Evolutionary conservation across 176 grass and related monocot genomes (phyloP).

Genomic region (Otatea glauca): DNA sequence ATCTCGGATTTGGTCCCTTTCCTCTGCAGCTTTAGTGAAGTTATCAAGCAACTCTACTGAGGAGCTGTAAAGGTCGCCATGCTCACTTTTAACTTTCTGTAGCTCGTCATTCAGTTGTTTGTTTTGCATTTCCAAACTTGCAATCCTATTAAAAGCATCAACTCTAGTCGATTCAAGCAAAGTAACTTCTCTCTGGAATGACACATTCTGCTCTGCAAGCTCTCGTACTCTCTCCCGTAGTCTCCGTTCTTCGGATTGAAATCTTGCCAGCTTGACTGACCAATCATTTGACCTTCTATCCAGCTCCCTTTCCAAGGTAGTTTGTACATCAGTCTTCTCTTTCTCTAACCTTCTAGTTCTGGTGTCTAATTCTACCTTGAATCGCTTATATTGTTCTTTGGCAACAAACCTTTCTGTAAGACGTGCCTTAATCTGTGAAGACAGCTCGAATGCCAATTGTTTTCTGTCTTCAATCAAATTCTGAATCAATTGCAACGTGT

Average conservation of each 20-base stretch:
- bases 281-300: conserved; percentile 75
- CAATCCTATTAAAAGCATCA: conserved; percentile 43
- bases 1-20: conserved; percentile 49
- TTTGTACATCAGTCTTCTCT: conserved; percentile 63
- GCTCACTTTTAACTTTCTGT: conserved; percentile 49
- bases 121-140: conserved; percentile 53
- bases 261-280: conserved; percentile 55
- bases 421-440: conserved; percentile 66
- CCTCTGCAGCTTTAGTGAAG: conserved; percentile 40
- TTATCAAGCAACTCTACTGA: conserved; percentile 49
- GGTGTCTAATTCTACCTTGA: conserved; percentile 56
- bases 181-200: conserved; percentile 69
- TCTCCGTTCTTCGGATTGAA: conserved; percentile 75
- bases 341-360: conserved; percentile 67
- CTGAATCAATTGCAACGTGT: conserved; percentile 53
- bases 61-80: conserved; percentile 34
- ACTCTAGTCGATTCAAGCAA: conserved; percentile 45
- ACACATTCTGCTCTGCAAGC: conserved; percentile 84
- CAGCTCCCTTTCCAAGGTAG: conserved; percentile 64
- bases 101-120: conserved; percentile 52
- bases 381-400: conserved; percentile 58
- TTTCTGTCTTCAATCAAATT: conserved; percentile 67
- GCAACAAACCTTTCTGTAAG: conserved; percentile 67
- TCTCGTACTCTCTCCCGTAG: conserved; percentile 68
- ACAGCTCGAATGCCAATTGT: conserved; percentile 54